phyloP scores from a whole-genome alignment of 306 rosid species.

The Arachis hypogaea region DNA sequence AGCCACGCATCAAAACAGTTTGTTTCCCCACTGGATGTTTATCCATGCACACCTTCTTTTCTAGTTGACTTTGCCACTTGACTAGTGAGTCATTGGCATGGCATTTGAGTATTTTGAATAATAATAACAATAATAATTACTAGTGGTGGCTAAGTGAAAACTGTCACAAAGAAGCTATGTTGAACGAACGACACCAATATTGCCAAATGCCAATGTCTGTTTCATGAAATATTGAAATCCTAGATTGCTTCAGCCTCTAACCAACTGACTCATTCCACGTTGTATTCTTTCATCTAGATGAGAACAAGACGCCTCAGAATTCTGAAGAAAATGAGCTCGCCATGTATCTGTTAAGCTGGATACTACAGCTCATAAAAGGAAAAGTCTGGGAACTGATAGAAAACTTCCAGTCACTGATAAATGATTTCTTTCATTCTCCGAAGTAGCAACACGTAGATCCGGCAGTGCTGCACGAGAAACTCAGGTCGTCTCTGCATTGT shows the following conservation, averaged over 20 bases:
- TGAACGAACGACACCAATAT: neutral
- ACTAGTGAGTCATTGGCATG: too few species aligned
- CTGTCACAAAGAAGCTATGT: neutral
- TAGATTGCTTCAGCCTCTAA: neutral
- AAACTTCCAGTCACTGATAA: slow-evolving; percentile 54
- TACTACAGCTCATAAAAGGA: slow-evolving; percentile 48
- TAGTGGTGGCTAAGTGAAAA: too few species aligned
- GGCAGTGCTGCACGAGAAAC: slow-evolving; percentile 48
- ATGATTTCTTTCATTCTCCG: slow-evolving; percentile 45
- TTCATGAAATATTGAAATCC: slow-evolving; percentile 6
- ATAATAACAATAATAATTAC: too few species aligned
- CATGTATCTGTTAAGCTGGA: slow-evolving; percentile 46
- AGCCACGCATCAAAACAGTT: too few species aligned
- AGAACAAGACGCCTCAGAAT: slow-evolving; percentile 38
- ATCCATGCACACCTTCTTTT: too few species aligned
- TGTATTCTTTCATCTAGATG: slow-evolving; percentile 35
- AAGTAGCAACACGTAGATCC: slow-evolving; percentile 26
- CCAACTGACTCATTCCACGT: neutral
- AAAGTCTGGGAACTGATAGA: slow-evolving; percentile 57
- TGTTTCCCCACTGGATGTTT: too few species aligned
- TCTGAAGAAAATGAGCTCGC: slow-evolving; percentile 42
- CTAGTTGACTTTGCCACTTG: too few species aligned
- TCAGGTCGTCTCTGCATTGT: slow-evolving; percentile 61
- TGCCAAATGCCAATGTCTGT: neutral
- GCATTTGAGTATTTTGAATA: too few species aligned